Percentiles rank a stretch among this genome's conserved stretches.
phyloP scores from a whole-genome alignment of 345 rosid genomes.

The Erodium maritimum region DNA sequence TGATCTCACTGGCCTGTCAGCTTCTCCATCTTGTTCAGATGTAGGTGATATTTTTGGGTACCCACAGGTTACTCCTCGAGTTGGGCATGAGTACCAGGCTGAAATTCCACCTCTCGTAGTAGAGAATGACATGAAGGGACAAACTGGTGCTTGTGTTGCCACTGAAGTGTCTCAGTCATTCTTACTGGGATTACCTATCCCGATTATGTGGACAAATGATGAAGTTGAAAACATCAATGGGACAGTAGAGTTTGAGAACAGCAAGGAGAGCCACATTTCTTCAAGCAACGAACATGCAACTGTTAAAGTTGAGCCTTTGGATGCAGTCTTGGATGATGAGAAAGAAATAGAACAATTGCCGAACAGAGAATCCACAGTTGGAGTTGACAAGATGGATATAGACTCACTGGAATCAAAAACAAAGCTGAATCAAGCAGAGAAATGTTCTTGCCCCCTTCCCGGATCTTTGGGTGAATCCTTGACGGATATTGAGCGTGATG shows the following conservation, averaged over 20 bases:
- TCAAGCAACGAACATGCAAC: conserved; percentile 7
- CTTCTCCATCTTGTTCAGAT: conserved; percentile 20
- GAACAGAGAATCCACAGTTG: conserved; percentile 6
- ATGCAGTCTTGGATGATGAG: conserved; percentile 1
- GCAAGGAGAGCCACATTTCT: conserved; percentile 13
- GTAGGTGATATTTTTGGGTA: conserved; percentile 29
- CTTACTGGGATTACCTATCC: conserved; percentile 28
- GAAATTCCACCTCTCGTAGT: conserved; percentile 29
- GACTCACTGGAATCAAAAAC: conserved; percentile 18
- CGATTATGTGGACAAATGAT: conserved; percentile 36
- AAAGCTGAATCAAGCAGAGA: conserved; percentile 15
- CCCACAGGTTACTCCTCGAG: conserved; percentile 31
- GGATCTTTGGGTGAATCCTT: conserved; percentile 37
- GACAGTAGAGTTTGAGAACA: conserved; percentile 17
- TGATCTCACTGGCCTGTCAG: conserved; percentile 18
- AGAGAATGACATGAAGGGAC: conserved; percentile 10
- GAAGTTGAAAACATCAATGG: conserved; percentile 29
- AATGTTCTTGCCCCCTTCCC: conserved; percentile 36
- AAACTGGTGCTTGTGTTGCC: conserved; percentile 10
- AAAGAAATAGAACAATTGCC: not conserved
- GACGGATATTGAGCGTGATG: conserved; percentile 29
- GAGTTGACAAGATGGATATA: conserved; percentile 16
- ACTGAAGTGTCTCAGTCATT: conserved; percentile 9
- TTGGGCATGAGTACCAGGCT: conserved; percentile 53
- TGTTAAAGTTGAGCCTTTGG: conserved; percentile 9